Conservation (phyloP, 2,329 filamentous ascomycete genomes). For the Aureobasidium sp. region DNA sequence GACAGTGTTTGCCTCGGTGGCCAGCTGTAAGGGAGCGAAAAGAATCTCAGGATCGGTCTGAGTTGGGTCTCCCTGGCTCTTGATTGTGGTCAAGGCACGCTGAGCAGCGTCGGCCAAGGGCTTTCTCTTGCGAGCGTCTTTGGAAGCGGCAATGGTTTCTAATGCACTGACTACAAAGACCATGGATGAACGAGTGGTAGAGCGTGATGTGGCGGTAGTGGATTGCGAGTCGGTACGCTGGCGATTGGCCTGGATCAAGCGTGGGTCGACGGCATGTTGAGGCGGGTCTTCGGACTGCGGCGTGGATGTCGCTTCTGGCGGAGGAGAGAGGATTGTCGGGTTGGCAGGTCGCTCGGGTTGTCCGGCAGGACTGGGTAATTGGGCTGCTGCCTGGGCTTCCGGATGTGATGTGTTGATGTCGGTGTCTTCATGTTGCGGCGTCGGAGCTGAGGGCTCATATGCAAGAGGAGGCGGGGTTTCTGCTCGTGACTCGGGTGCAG, state of each 20-base stretch:
- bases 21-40: slow-evolving; percentile 83
- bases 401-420: neutral
- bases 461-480: neutral
- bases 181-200: slow-evolving; percentile 73
- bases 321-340: neutral
- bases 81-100: slow-evolving; percentile 77
- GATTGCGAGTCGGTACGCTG: slow-evolving; percentile 55
- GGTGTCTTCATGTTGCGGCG: neutral
- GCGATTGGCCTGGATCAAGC: slow-evolving; percentile 25
- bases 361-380: neutral
- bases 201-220: slow-evolving; percentile 46
- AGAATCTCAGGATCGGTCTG: slow-evolving; percentile 85
- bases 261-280: neutral
- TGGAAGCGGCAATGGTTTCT: slow-evolving; percentile 84
- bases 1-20: slow-evolving; percentile 78
- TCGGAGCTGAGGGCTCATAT: neutral
- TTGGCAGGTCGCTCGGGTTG: neutral
- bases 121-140: slow-evolving; percentile 82
- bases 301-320: neutral
- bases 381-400: neutral
- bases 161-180: slow-evolving; percentile 93
- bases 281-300: neutral
- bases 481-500: neutral
- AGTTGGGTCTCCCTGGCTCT: slow-evolving; percentile 65
- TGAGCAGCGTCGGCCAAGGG: slow-evolving; percentile 75